Base-by-base conservation (phyloP, 345 rosid genomes). In the Zanthoxylum bungeanum region DNA sequence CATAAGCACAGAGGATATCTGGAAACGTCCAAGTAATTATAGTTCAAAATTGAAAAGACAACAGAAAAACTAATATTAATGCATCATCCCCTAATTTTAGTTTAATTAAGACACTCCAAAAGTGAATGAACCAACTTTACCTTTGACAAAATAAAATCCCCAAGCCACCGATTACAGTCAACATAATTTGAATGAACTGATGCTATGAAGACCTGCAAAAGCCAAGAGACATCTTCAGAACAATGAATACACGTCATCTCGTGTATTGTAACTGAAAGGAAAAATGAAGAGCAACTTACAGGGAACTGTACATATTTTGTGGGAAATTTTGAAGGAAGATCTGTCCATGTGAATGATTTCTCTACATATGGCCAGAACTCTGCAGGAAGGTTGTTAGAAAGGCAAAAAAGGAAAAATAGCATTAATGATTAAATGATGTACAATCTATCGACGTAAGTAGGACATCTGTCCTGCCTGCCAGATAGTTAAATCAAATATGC, bases 351-450 rank as follows among this genome's bases (percentile, higher is more conserved):
- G 80, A 82, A 94, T 51, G 98, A 94, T 78, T 90, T 89, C 76
- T 94, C 98, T 24, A 94, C 97, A 74, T 90, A 89, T 24, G 91
- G 83, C 98, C 98, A 90, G 75, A 92, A 92, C 82, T 94, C 98
- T 92, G 79, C 65, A 82, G 30, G 70, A 36, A 75, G 72, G 71
- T 69, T 21, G 68, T 44, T 6, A 0, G 49, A 70, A n/a, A 44
- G 42, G 22, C 44, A 68, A 36, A 46, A 52, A 14, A 50, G 24
- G 10, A 22, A 28, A 56, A 9, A 12, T 31, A 1, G 22, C 28
- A 56, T 10, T 44, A 4, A 44, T 14, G 19, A 44, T 44, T 44
- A 16, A 66, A 21, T 60, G 22, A 50, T 27, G 53, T 65, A 42
- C 49, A 22, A 68, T 68, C n/a, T 11, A 24, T 52, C 55, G n/a